Conservation (phyloP, 345 rosid genomes). For the Diplotaxis tenuifolia region DNA sequence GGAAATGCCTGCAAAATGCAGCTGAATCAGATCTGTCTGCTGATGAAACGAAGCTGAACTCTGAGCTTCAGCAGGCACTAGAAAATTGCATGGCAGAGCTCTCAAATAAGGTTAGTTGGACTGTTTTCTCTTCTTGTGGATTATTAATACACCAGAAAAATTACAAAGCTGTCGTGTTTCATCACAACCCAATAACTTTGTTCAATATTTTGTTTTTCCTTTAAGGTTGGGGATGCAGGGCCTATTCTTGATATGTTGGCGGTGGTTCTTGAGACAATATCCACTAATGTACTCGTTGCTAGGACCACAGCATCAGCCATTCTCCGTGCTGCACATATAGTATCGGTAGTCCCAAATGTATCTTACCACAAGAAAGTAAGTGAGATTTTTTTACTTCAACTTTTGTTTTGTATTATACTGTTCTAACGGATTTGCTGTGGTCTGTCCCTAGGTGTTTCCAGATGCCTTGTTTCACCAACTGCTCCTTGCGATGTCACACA, state of each 20-base stretch:
- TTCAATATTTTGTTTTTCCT: background rate
- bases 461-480: slow-evolving; percentile 86
- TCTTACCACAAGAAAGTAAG: slow-evolving; percentile 78
- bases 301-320: slow-evolving; percentile 68
- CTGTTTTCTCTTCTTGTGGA: background rate
- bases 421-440: slow-evolving; percentile 8
- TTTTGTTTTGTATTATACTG: slow-evolving; percentile 7
- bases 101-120: slow-evolving; percentile 58
- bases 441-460: slow-evolving; percentile 77
- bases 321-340: slow-evolving; percentile 60
- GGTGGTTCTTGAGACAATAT: slow-evolving; percentile 67
- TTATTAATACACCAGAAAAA: too few relatives aligned
- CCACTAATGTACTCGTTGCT: slow-evolving; percentile 52
- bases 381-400: too few relatives aligned
- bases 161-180: background rate
- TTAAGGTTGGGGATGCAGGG: slow-evolving; percentile 85
- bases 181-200: slow-evolving; percentile 1
- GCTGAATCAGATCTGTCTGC: slow-evolving; percentile 49
- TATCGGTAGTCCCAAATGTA: slow-evolving; percentile 65
- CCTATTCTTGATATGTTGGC: slow-evolving; percentile 88
- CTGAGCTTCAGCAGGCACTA: slow-evolving; percentile 63
- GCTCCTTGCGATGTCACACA: slow-evolving; percentile 79
- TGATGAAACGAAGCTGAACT: slow-evolving; percentile 40
- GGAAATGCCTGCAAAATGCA: slow-evolving; percentile 73
- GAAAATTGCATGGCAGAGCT: slow-evolving; percentile 76